These are phyloP conservation scores for Synchytrium microbalum DNA, from an alignment of 371 early-diverging fungal genomes.

Conservation along the genomic window DNA sequence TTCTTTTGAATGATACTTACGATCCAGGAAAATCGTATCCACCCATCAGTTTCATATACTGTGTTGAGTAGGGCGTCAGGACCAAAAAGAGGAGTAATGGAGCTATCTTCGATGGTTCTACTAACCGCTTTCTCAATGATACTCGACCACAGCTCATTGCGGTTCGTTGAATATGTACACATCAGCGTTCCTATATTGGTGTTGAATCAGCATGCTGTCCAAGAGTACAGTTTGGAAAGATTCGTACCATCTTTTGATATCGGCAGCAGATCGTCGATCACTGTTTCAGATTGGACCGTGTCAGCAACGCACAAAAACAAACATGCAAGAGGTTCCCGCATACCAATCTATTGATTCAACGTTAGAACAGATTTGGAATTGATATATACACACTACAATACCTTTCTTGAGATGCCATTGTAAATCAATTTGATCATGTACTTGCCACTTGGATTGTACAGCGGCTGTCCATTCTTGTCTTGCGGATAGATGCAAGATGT, in stretches of 20 bases:
- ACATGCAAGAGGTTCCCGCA: neutral
- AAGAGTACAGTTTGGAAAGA: neutral
- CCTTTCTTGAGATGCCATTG: conserved; percentile 80
- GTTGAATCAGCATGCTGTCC: neutral
- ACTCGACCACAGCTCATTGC: conserved; percentile 77
- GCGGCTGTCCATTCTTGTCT: conserved; percentile 60
- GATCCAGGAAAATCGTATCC: conserved; percentile 92
- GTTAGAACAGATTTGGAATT: no score
- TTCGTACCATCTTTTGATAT: conserved; percentile 50
- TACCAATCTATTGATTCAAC: neutral
- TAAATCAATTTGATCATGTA: conserved; percentile 69
- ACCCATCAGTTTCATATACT: conserved; percentile 89
- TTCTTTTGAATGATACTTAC: conserved; percentile 33
- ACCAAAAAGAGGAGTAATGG: no score
- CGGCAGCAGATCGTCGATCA: conserved; percentile 84
- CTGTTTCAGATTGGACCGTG: conserved; percentile 32
- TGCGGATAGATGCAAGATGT: conserved; percentile 83
- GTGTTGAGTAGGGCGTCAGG: no score
- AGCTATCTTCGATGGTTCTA: no score
- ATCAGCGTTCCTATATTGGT: conserved; percentile 44
- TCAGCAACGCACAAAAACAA: neutral
- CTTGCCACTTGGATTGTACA: conserved; percentile 79
- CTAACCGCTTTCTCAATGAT: conserved; percentile 91
- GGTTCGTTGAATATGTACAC: conserved; percentile 74
- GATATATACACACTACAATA: conserved; percentile 24